Conservation (phyloP, 2,329 filamentous ascomycete species). For the Alternaria sp. region DNA sequence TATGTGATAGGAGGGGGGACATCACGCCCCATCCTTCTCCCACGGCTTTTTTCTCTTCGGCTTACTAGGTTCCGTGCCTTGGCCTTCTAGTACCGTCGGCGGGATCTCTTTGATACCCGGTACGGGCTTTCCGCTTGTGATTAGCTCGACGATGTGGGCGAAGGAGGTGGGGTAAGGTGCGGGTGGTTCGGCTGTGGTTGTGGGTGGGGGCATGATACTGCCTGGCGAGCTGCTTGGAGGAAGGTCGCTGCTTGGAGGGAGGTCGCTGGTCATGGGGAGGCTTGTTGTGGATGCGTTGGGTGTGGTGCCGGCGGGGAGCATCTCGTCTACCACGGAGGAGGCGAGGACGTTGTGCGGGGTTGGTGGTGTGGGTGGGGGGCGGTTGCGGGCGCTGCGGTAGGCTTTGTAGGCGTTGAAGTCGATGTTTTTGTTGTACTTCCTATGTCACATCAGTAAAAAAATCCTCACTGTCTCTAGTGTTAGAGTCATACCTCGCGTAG, state of each 20-base stretch:
- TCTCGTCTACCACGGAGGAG: constrained; percentile 6
- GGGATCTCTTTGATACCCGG: constrained; percentile 89
- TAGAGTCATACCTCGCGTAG: constrained; percentile 63
- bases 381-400: constrained; percentile 58
- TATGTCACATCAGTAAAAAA: too few relatives aligned
- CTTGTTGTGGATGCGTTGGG: constrained; percentile 1
- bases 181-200: constrained; percentile 45
- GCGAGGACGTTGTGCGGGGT: constrained; percentile 24
- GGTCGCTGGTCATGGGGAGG: not conserved
- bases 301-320: not conserved
- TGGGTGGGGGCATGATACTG: constrained; percentile 32
- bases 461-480: too few relatives aligned
- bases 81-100: constrained; percentile 74
- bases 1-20: not conserved
- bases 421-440: constrained; percentile 58
- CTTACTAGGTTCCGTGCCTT: constrained; percentile 64
- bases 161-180: constrained; percentile 83
- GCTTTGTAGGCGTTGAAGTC: constrained; percentile 71
- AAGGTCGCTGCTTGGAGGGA: not conserved
- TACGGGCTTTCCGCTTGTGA: constrained; percentile 80
- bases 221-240: constrained; percentile 8
- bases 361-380: constrained; percentile 25
- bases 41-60: constrained; percentile 73
- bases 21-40: constrained; percentile 66
- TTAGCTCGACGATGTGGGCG: constrained; percentile 82